Base-by-base conservation (phyloP, 345 rosid genomes). In the Viola odorata region DNA sequence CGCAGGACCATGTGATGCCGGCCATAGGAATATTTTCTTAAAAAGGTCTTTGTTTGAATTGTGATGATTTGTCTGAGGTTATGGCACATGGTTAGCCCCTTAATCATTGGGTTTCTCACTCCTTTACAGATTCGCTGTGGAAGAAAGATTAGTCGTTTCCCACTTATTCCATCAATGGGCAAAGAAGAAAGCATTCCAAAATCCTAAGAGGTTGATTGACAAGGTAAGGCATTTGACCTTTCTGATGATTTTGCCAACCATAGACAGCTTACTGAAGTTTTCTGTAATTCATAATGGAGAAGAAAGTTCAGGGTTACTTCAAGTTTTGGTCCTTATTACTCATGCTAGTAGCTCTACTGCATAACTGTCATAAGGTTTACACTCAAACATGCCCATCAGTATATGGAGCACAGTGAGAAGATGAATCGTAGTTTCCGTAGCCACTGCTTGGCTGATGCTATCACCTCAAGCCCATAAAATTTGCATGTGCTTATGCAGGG, bases 131-230 rank as follows among this genome's bases (percentile, higher is more conserved):
- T 91, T 91, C 42, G 64, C 69, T 52, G 91, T 85, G 66, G 95
- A 85, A 60, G 94, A 84, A 13, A 85, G 98, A 65, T 80, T 84
- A 54, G 69, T 85, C 53, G 83, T 92, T 72, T 89, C 98, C 45
- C 98, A 92, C 73, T 55, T 92, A 68, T 92, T 92, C 73, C 95
- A 81, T 76, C 85, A 78, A 66, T 92, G 98, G 98, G 98, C 96
- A 49, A 92, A 82, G 84, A 92, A 81, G 78, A 73, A 62, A 71
- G 98, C 98, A 50, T 92, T 92, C 72, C 89, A 85, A 61, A 86
- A 84, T 12, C 96, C 96, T 12, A 85, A 74, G 80, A 89, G 96
- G 65, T 80, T 92, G 73, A 81, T 89, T 68, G 82, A 75, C 78
- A 92, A 91, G 86, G 98, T 85, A 53, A 53, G 53, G 51, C n/a